These are phyloP conservation scores for Nicotiana obtusifolia DNA, from an alignment of 257 asterid species.

Conservation along the genomic window DNA sequence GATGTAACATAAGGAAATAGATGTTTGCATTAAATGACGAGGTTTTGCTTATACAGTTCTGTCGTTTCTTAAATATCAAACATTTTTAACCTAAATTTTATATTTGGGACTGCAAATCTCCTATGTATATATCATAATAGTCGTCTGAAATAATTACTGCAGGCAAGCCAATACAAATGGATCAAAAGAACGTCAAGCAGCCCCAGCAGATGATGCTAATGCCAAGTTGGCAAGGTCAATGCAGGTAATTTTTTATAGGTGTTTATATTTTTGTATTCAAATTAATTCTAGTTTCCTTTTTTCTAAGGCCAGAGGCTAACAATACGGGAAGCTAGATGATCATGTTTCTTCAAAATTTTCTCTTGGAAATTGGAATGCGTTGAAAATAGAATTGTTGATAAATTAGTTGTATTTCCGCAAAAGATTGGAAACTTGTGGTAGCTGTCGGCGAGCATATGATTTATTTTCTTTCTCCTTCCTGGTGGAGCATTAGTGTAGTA, in stretches of 20 bases:
- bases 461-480: background rate
- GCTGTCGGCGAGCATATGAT: background rate
- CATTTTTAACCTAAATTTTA: background rate
- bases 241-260: constrained; percentile 37
- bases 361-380: background rate
- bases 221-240: constrained; percentile 37
- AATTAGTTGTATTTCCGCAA: background rate
- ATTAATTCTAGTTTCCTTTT: background rate
- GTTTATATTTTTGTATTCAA: background rate
- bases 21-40: background rate
- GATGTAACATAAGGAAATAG: background rate
- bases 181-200: constrained; percentile 43
- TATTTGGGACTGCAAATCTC: background rate
- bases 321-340: background rate
- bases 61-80: background rate
- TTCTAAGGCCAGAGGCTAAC: background rate
- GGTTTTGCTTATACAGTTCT: background rate
- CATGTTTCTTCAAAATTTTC: background rate
- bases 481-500: background rate
- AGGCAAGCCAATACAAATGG: constrained; percentile 51
- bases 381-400: background rate
- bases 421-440: background rate
- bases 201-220: constrained; percentile 41
- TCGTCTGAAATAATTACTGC: constrained; percentile 6
- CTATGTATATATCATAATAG: background rate